These are phyloP conservation scores for Cordyceps javanica DNA, from an alignment of 2,329 filamentous ascomycete genomes.

Conservation along the genomic window DNA sequence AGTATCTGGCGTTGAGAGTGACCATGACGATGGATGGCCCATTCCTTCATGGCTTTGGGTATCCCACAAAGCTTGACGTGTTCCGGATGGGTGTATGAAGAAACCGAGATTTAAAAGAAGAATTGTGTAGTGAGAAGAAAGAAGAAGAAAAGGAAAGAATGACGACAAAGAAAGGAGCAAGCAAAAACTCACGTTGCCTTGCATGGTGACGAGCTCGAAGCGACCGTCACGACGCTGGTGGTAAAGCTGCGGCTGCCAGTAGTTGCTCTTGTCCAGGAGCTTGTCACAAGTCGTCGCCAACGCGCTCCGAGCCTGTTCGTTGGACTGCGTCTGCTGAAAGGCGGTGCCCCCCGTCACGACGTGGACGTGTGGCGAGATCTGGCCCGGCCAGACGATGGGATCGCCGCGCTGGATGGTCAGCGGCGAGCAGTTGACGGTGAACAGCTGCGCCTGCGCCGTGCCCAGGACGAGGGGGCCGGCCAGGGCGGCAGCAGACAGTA, in stretches of 20 bases:
- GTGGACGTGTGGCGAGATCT: slow-evolving; percentile 50
- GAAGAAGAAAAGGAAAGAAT: too few species aligned
- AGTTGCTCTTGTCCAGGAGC: slow-evolving; percentile 56
- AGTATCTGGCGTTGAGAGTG: not conserved
- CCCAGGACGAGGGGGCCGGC: not conserved
- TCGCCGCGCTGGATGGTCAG: slow-evolving; percentile 43
- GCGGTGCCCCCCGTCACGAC: slow-evolving; percentile 57
- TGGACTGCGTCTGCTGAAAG: slow-evolving; percentile 50
- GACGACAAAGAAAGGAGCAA: too few species aligned
- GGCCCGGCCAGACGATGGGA: slow-evolving; percentile 52
- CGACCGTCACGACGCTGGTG: slow-evolving; percentile 48
- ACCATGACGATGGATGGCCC: too few species aligned
- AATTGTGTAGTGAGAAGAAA: too few species aligned
- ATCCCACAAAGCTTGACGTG: too few species aligned
- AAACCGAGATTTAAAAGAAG: too few species aligned
- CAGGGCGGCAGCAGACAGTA: not conserved
- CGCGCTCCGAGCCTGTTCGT: slow-evolving; percentile 43
- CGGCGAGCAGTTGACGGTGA: slow-evolving; percentile 23
- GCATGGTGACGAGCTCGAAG: slow-evolving; percentile 36
- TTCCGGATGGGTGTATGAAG: too few species aligned
- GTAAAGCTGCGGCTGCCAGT: slow-evolving; percentile 59
- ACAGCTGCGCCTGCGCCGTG: slow-evolving; percentile 13
- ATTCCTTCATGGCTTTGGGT: too few species aligned
- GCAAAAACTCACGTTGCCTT: slow-evolving; percentile 22
- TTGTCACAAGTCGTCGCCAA: slow-evolving; percentile 61